phyloP scores from a whole-genome alignment of 192 early-diverging fungal species.

The Coemansia sp. region DNA sequence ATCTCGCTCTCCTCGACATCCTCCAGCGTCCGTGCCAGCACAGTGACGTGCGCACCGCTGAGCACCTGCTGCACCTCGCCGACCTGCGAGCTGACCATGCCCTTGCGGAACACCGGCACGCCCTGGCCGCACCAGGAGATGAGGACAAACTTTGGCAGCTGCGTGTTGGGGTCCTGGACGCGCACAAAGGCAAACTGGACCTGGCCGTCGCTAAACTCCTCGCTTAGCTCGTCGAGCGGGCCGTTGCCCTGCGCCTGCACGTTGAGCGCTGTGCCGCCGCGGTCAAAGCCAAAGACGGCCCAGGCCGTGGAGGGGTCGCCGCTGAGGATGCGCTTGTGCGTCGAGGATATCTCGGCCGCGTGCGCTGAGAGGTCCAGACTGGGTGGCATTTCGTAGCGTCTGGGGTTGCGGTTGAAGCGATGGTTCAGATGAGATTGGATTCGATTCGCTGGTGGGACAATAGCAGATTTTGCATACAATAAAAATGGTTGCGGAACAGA shows the following conservation, averaged over 20 bases:
- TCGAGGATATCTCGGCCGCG: constrained; percentile 57
- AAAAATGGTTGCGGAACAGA: background rate
- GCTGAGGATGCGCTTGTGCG: constrained; percentile 62
- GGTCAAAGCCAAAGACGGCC: constrained; percentile 74
- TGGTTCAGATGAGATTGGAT: no score
- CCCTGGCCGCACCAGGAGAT: constrained; percentile 95
- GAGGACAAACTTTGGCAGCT: constrained; percentile 84
- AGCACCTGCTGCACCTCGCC: constrained; percentile 66
- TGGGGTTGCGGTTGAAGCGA: no score
- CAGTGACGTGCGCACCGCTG: constrained; percentile 77
- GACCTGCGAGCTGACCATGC: constrained; percentile 77
- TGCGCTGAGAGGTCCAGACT: constrained; percentile 67
- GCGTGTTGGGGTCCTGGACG: constrained; percentile 82
- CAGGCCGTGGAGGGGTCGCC: constrained; percentile 60
- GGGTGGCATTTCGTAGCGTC: no score
- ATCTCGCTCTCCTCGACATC: constrained; percentile 82
- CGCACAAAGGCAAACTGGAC: constrained; percentile 85
- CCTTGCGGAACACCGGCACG: constrained; percentile 88
- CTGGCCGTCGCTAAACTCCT: constrained; percentile 88
- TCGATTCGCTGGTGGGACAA: no score
- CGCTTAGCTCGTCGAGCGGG: constrained; percentile 81
- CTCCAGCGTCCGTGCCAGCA: constrained; percentile 76
- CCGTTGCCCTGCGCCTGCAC: constrained; percentile 62
- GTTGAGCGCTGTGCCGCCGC: constrained; percentile 54
- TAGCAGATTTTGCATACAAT: no score